These are phyloP conservation scores for Metarhizium brunneum DNA, from an alignment of 2,329 filamentous ascomycete species.

Conservation along the genomic window DNA sequence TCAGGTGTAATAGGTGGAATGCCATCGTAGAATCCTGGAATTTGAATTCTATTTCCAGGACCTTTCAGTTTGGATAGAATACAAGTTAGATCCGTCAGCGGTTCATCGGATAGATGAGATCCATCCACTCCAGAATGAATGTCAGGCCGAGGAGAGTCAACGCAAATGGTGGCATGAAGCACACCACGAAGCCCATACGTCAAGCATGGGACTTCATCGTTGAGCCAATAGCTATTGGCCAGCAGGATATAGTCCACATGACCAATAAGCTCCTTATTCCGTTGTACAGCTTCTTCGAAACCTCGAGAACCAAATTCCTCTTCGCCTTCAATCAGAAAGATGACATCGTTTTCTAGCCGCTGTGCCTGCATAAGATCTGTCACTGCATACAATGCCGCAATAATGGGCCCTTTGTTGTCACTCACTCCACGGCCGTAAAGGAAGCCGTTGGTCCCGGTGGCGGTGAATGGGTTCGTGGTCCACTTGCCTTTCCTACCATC, in stretches of 20 bases:
- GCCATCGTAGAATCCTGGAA: constrained; percentile 82
- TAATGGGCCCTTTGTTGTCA: constrained; percentile 93
- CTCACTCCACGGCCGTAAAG: constrained; percentile 93
- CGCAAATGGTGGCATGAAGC: constrained; percentile 81
- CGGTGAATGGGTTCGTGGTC: constrained; percentile 79
- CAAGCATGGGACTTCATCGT: constrained; percentile 88
- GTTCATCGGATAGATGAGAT: constrained; percentile 80
- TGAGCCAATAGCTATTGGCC: constrained; percentile 97
- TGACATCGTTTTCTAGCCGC: constrained; percentile 73
- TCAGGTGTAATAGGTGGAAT: constrained; percentile 66
- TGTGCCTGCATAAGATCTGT: constrained; percentile 83
- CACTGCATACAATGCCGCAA: constrained; percentile 89
- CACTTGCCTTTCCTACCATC: constrained; percentile 76
- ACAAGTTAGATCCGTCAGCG: constrained; percentile 80
- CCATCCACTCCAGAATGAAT: constrained; percentile 96
- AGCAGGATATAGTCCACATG: constrained; percentile 88
- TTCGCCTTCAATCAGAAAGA: constrained; percentile 93
- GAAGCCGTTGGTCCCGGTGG: constrained; percentile 84
- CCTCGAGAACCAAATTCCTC: constrained; percentile 91
- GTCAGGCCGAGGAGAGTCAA: constrained; percentile 80
- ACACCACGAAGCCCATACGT: constrained; percentile 93
- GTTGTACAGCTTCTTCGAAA: constrained; percentile 73
- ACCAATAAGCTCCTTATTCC: constrained; percentile 77
- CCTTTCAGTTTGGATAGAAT: constrained; percentile 77
- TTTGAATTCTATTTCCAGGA: constrained; percentile 67